Evolutionary conservation across 306 rosid species (phyloP), one percentile per base, ranked within the genome.

Genomic region (Acacia confusa): DNA sequence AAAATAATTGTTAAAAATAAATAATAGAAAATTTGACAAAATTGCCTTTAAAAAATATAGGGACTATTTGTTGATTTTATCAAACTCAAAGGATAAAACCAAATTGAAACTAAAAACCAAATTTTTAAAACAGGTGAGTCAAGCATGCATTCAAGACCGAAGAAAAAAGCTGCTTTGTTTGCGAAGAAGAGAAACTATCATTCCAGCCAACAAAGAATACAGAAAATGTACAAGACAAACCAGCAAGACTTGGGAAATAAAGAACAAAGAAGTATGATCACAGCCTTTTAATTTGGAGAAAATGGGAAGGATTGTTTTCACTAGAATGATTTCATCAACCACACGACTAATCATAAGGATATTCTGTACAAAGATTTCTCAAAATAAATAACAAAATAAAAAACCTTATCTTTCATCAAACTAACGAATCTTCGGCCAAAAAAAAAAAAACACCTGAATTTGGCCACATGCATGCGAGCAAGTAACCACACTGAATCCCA

Each of bases 341-440:
- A 19, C 8, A 52, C 10, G 10, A 20, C 9, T 55, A 27, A 20
- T 55, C 27, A 20, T n/a, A n/a, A 63, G 9, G 40, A 13, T 63
- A 45, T 72, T 8, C 5, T 58, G 30, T 72, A 79, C 75, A 86
- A 32, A 72, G 70, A 72, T 60, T 77, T 86, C 78, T 48, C 72
- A 36, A 6, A 61, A 74, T 9, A 44, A 66, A 34, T 0, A 9
- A 36, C 0, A 36, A 67, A 9, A 2, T 34, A 34, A 36, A 44
- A 44, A 48, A 7, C 72, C 72, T 40, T 32, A 68, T 41, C 58
- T 70, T 83, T 64, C 82, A 64, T 22, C 58, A 52, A 52, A 52
- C 24, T 55, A 20, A 20, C 58, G 27, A 55, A 20, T 7, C 25
- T 53, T 19, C 1, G 25, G 60, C 60, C 25, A 7, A 19, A 6